These are phyloP conservation scores for Pichia sp. DNA, from an alignment of 1,139 yeast genomes.

Conservation along the genomic window DNA sequence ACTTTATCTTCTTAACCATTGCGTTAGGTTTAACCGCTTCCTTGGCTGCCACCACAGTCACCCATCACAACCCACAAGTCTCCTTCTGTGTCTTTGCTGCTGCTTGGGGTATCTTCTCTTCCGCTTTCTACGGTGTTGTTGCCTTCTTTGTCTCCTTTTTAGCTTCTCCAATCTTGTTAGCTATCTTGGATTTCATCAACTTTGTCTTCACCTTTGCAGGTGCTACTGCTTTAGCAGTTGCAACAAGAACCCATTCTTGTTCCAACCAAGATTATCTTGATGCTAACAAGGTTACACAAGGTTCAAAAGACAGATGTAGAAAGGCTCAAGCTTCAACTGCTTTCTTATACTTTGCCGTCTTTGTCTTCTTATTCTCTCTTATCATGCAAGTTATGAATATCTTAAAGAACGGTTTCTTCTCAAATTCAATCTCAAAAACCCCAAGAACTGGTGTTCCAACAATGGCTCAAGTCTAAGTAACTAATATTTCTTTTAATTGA, in stretches of 20 bases:
- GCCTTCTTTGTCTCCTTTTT: slow-evolving; percentile 75
- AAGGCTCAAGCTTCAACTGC: slow-evolving; percentile 89
- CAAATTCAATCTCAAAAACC: slow-evolving; percentile 41
- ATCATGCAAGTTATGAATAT: slow-evolving; percentile 55
- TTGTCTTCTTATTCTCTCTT: slow-evolving; percentile 63
- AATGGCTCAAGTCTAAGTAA: slow-evolving; percentile 68
- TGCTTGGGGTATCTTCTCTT: slow-evolving; percentile 76
- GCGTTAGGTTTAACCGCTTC: slow-evolving; percentile 83
- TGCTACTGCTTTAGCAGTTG: slow-evolving; percentile 91
- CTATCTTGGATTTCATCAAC: slow-evolving; percentile 76
- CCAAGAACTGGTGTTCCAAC: slow-evolving; percentile 81
- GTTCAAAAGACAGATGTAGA: slow-evolving; percentile 80
- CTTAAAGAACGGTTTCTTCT: slow-evolving; percentile 69
- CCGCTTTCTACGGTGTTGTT: slow-evolving; percentile 68
- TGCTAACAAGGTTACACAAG: slow-evolving; percentile 64
- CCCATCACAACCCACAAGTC: slow-evolving; percentile 66
- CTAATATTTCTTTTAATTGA: background rate
- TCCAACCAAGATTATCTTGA: slow-evolving; percentile 56
- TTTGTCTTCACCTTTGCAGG: slow-evolving; percentile 89
- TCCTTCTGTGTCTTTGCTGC: slow-evolving; percentile 84
- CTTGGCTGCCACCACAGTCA: slow-evolving; percentile 60
- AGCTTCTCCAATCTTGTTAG: slow-evolving; percentile 81
- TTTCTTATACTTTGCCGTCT: slow-evolving; percentile 82
- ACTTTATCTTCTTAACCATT: slow-evolving; percentile 69
- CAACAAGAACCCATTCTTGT: slow-evolving; percentile 82